Conservation (phyloP, 148 eudicot genomes). For the Selenicereus undatus region DNA sequence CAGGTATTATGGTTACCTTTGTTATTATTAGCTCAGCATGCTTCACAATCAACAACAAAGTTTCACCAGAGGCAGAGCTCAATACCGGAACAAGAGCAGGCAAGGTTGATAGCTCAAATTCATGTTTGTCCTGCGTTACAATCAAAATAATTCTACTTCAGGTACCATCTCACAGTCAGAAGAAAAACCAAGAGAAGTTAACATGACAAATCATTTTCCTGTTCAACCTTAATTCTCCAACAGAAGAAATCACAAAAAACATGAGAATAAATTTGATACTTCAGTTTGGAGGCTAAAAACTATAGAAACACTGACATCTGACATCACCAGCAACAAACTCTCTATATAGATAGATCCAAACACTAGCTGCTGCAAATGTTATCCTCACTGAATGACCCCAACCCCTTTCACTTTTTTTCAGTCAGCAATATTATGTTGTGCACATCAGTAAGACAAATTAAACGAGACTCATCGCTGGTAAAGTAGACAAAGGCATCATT, state of each 20-base stretch:
- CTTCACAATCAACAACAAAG: constrained; percentile 84
- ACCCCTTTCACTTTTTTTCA: neutral
- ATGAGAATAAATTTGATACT: neutral
- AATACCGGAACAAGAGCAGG: constrained; percentile 98
- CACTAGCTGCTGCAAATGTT: neutral
- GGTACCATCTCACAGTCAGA: neutral
- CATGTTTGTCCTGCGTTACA: constrained; percentile 72
- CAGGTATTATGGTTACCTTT: constrained; percentile 54
- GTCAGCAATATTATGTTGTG: neutral
- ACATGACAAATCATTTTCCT: neutral
- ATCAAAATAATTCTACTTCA: neutral
- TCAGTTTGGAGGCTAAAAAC: neutral
- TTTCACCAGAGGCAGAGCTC: constrained; percentile 82
- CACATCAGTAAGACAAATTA: neutral
- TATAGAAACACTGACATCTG: neutral
- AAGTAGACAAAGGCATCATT: neutral
- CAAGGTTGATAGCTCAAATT: constrained; percentile 89
- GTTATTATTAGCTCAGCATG: constrained; percentile 84
- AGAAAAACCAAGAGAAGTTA: neutral
- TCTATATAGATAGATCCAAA: constrained; percentile 1
- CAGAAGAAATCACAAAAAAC: neutral
- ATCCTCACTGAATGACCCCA: neutral
- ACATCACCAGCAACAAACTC: neutral
- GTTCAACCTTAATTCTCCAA: neutral
- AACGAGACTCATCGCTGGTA: no score